Evolutionary conservation across 2,329 filamentous ascomycete species (phyloP), one percentile per base, ranked within the genome.

Genomic region (Aspergillus proliferans): DNA sequence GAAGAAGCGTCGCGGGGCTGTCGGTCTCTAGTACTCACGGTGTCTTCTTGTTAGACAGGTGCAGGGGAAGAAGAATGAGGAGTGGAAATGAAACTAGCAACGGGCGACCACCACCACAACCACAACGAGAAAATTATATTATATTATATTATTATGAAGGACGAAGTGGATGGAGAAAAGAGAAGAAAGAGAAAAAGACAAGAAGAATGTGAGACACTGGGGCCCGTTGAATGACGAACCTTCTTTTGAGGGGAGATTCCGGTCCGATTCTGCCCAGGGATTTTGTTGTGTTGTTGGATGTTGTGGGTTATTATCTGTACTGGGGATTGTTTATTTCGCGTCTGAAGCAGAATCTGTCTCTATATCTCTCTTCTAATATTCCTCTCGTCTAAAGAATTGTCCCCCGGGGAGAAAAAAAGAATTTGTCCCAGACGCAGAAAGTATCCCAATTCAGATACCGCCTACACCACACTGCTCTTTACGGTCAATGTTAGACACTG

Each of bases 1-100:
- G 45, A 45, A 39, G 47, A n/a, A 49, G 39, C 43, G 52, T 56
- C 57, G 58, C 56, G 54, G 56, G 58, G 59, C 52, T 59, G 48
- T 12, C 34, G 15, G 15, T 40, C 15, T 40, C 34, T 36, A 30
- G 26, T 30, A 30, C 26, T 30, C 26, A 30, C 34, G 15, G 15
- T 19, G n/a, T 18, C 15, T 9, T n/a, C 30, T 60, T 57, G 55
- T 60, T 59, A n/a, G 56, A 58, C 54, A 54, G 51, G 48, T 52
- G 48, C 50, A 57, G 51, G 41, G 41, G 42, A 43, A 45, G 51
- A 36, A 15, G 14, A 36, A 8, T 36, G 15, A 36, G 34, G 34
- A n/a, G 34, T n/a, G 14, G 34, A 15, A 36, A n/a, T 18, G 34
- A 36, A n/a, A n/a, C 14, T 3, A 18, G 15, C 34, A 18, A 18